These are phyloP conservation scores for Erodium chrysanthum DNA, from an alignment of 441 rosid species.

Conservation along the genomic window DNA sequence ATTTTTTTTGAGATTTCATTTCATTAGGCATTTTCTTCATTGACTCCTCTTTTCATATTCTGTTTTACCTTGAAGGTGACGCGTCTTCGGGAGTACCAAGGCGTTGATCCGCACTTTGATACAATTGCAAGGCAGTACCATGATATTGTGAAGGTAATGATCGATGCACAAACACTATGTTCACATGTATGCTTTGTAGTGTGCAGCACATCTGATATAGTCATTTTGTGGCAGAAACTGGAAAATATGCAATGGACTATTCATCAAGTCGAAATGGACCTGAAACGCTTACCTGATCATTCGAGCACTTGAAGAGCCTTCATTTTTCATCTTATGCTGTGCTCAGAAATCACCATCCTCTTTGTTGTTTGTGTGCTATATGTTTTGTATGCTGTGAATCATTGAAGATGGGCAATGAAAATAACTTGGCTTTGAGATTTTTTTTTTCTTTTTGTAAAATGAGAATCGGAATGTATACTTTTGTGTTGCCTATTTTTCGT, in stretches of 20 bases:
- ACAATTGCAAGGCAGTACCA: slow-evolving; percentile 83
- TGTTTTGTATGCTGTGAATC: neutral
- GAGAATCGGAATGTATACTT: neutral
- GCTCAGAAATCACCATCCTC: neutral
- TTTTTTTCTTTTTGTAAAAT: neutral
- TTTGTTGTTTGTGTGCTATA: neutral
- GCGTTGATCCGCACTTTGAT: slow-evolving; percentile 92
- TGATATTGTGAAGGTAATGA: slow-evolving; percentile 70
- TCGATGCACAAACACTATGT: neutral
- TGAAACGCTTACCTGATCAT: slow-evolving; percentile 54
- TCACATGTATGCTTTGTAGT: neutral
- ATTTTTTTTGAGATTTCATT: too few relatives aligned
- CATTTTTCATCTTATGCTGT: neutral
- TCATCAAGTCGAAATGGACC: slow-evolving; percentile 91
- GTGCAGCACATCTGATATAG: slow-evolving; percentile 12
- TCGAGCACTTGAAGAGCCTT: slow-evolving; percentile 21
- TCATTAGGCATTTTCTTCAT: too few relatives aligned
- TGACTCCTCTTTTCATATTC: neutral
- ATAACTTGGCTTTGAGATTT: neutral
- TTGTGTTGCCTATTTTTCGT: too few relatives aligned
- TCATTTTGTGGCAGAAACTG: slow-evolving; percentile 48
- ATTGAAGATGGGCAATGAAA: neutral
- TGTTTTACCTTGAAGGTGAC: slow-evolving; percentile 53
- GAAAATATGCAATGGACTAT: slow-evolving; percentile 92
- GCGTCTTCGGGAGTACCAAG: slow-evolving; percentile 87